These are phyloP conservation scores for Saccharomyces pastorianus DNA, from an alignment of 1,139 yeast genomes.

Conservation along the genomic window DNA sequence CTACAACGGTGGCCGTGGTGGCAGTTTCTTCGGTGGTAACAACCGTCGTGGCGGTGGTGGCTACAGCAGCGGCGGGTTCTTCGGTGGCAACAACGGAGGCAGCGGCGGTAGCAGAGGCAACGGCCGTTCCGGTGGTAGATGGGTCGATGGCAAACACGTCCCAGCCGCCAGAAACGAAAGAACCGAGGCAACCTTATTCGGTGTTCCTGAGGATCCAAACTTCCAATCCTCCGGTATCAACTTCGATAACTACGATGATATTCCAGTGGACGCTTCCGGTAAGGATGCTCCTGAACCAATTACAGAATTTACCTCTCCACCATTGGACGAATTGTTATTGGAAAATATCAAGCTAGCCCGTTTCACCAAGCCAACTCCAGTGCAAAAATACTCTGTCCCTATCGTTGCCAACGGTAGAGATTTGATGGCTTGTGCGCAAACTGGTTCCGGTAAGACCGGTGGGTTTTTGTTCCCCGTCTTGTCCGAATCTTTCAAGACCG, in stretches of 20 bases:
- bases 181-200: conserved; percentile 76
- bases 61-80: conserved; percentile 13
- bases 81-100: conserved; percentile 30
- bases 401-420: conserved; percentile 94
- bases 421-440: conserved; percentile 99
- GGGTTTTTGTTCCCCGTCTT: conserved; percentile 97
- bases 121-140: conserved; percentile 41
- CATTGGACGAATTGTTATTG: conserved; percentile 78
- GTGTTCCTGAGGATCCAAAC: conserved; percentile 71
- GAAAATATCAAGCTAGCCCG: conserved; percentile 83
- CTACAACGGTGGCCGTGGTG: conserved; percentile 23
- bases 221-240: conserved; percentile 95
- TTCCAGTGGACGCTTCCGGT: conserved; percentile 97
- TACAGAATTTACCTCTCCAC: conserved; percentile 80
- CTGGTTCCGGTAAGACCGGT: conserved; percentile 99
- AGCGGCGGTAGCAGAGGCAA: conserved; percentile 4
- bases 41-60: conserved; percentile 16
- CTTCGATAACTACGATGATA: conserved; percentile 96
- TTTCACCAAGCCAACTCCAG: conserved; percentile 95
- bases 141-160: conserved; percentile 81
- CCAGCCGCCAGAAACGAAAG: conserved; percentile 70
- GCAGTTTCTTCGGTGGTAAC: conserved; percentile 16
- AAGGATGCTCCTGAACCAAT: conserved; percentile 92
- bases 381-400: conserved; percentile 96
- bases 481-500: conserved; percentile 80